Evolutionary conservation across 371 early-diverging fungal species (phyloP), one percentile per base, ranked within the genome.

Genomic region (Apophysomyces elegans): DNA sequence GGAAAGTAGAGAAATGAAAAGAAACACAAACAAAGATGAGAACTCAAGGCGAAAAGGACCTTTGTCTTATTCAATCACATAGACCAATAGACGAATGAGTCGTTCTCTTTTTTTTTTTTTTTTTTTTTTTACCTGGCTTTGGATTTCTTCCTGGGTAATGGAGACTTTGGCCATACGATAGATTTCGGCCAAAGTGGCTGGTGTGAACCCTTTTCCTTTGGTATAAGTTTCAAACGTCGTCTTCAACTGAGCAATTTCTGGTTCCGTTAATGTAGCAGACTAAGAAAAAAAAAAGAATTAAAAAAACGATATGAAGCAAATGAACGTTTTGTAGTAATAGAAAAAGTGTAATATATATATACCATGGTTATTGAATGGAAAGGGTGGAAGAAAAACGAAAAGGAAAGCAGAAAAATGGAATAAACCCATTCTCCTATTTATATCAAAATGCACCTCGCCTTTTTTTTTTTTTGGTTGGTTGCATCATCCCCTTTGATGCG

Each of bases 101-200:
- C 46, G 1, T 13, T 45, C 13, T 45, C 16, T 13, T 13, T 45
- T 45, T 45, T 45, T 13, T 45, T 45, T 16, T 16, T 21, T 21
- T 1, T 26, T 26, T 0, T 1, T 26, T 26, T 26, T 39, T 63
- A 63, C 63, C 63, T 63, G 63, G 18, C 56, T 50, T 37, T 63
- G 56, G 11, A 63, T 9, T 56, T 63, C 63, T 41, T 56, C 56
- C 56, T 54, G 63, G 32, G 54, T 38, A 9, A 63, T 39, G 26
- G 36, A 14, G 38, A 63, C 14, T 12, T 63, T 63, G 56, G 63
- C 63, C 38, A 56, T 63, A 14, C 63, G 63, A 56, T 63, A 63
- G 56, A 63, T 63, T 56, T 63, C 63, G 7, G 54, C 63, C 37
- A 63, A 26, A 11, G 63, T 56, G 26, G 54, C 2, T 8, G 56